These are phyloP conservation scores for Jatropha podagrica DNA, from an alignment of 441 rosid species.

Conservation along the genomic window DNA sequence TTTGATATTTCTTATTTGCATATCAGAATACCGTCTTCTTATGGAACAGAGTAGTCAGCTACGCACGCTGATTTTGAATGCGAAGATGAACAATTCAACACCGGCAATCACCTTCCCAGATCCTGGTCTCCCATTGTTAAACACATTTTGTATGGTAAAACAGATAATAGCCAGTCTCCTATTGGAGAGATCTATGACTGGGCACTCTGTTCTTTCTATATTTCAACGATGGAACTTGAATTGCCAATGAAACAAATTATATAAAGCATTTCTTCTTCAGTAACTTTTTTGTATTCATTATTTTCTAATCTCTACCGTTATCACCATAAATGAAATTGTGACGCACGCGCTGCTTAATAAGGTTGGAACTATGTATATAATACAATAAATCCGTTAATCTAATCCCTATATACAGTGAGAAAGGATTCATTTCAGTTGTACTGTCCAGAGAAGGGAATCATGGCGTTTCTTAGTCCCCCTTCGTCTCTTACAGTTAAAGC, in stretches of 20 bases:
- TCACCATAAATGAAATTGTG: neutral
- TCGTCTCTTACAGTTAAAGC: constrained; percentile 29
- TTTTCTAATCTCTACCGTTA: neutral
- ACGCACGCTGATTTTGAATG: neutral
- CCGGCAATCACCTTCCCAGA: too few relatives aligned
- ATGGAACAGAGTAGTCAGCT: neutral
- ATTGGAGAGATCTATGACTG: too few relatives aligned
- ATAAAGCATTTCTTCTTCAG: neutral
- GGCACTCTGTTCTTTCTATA: too few relatives aligned
- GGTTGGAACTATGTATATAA: neutral
- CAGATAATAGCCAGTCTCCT: too few relatives aligned
- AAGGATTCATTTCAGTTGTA: constrained; percentile 18
- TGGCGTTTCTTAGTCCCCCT: constrained; percentile 40
- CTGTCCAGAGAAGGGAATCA: constrained; percentile 22
- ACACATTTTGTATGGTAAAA: too few relatives aligned
- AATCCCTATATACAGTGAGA: constrained; percentile 18
- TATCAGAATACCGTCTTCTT: too few relatives aligned
- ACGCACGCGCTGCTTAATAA: neutral
- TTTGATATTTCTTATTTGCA: too few relatives aligned
- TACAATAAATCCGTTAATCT: constrained; percentile 6
- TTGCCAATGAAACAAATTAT: neutral
- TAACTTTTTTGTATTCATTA: neutral
- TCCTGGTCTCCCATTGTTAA: too few relatives aligned
- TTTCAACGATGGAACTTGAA: neutral
- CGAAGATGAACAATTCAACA: neutral